These are phyloP conservation scores for Quaeritorhiza haematococci DNA, from an alignment of 371 early-diverging fungal genomes.

Conservation along the genomic window DNA sequence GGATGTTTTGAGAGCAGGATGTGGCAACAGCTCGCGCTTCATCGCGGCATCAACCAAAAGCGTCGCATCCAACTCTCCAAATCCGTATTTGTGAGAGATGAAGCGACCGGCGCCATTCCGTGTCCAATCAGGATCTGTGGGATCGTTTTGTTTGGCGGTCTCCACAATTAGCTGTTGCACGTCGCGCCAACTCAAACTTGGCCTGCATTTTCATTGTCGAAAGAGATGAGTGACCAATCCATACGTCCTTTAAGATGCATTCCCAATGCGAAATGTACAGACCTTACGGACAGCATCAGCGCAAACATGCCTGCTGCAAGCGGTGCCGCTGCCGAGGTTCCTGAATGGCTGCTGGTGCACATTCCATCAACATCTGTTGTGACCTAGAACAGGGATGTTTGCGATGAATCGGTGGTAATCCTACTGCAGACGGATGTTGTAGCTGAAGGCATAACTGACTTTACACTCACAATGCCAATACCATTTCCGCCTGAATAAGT, in stretches of 20 bases:
- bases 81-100: slow-evolving; percentile 20
- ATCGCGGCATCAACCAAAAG: slow-evolving; percentile 6
- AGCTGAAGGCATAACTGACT: neutral
- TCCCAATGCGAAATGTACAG: neutral
- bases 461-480: slow-evolving; percentile 8
- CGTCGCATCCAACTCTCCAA: slow-evolving; percentile 18
- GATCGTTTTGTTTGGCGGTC: slow-evolving; percentile 5
- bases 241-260: too few species aligned
- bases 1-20: neutral
- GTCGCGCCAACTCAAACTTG: slow-evolving; percentile 23
- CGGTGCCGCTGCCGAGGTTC: slow-evolving; percentile 30
- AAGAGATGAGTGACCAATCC: slow-evolving; percentile 1
- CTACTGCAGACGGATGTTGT: too few species aligned
- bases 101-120: slow-evolving; percentile 8
- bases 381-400: slow-evolving; percentile 7
- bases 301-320: slow-evolving; percentile 24
- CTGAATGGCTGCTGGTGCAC: slow-evolving; percentile 22
- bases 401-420: too few species aligned
- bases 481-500: slow-evolving; percentile 12
- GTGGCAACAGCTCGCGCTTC: slow-evolving; percentile 6
- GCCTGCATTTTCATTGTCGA: slow-evolving; percentile 1
- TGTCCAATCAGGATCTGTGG: slow-evolving; percentile 8
- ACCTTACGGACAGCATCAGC: slow-evolving; percentile 20
- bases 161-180: slow-evolving; percentile 19
- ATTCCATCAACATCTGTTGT: slow-evolving; percentile 15